Percentiles rank a stretch among this genome's conserved stretches.
Evolutionary conservation across 805 yeast genomes (phyloP).

Genomic region (Pichia californica): DNA sequence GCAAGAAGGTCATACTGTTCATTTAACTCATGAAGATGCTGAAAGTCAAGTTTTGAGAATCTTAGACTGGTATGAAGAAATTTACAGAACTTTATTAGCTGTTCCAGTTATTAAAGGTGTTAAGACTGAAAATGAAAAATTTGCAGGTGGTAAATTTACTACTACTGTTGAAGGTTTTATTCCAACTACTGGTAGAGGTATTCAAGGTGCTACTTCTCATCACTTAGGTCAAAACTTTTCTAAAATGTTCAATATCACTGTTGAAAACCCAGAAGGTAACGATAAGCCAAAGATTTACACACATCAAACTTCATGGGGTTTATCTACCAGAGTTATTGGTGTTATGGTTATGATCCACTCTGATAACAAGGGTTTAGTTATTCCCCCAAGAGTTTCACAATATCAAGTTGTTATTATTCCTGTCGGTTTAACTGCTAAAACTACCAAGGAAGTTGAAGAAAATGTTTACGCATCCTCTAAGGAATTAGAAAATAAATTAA

Average conservation of each 20-base stretch:
- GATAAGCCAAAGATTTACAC: constrained; percentile 83
- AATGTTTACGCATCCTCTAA: constrained; percentile 65
- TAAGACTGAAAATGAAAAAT: constrained; percentile 96
- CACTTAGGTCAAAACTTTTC: constrained; percentile 97
- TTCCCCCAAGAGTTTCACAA: constrained; percentile 96
- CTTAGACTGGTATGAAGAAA: constrained; percentile 74
- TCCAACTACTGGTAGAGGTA: constrained; percentile 98
- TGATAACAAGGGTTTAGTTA: constrained; percentile 95
- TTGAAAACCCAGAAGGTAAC: constrained; percentile 88
- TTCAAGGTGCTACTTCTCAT: constrained; percentile 98
- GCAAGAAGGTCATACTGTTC: constrained; percentile 99
- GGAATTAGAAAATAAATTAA: constrained; percentile 57
- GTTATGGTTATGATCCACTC: constrained; percentile 99
- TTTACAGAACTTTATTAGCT: constrained; percentile 89
- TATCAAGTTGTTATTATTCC: constrained; percentile 90
- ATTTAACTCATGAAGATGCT: constrained; percentile 77
- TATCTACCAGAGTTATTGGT: constrained; percentile 97
- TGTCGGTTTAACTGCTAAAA: constrained; percentile 87
- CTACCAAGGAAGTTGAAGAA: constrained; percentile 67
- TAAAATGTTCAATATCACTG: constrained; percentile 93
- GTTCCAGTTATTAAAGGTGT: constrained; percentile 95
- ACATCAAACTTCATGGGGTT: constrained; percentile 98
- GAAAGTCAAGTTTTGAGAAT: constrained; percentile 77
- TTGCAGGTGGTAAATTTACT: constrained; percentile 96
- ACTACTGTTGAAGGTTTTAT: constrained; percentile 96